Conservation (phyloP, 345 rosid genomes). For the Syzygium aqueum region DNA sequence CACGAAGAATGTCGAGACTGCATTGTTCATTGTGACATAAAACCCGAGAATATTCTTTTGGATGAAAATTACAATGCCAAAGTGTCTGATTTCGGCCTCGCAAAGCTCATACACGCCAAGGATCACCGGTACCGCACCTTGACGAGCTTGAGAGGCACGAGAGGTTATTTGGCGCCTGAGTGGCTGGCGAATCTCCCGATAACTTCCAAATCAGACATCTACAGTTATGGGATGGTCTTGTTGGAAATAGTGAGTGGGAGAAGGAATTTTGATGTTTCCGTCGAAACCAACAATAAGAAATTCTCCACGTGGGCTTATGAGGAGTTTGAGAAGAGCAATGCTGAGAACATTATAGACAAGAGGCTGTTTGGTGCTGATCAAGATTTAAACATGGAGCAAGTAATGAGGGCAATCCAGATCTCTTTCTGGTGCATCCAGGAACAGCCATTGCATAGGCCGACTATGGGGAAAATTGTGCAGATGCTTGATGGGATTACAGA, state of each 20-base stretch:
- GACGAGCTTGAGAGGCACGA: conserved; percentile 48
- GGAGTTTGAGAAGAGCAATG: conserved; percentile 32
- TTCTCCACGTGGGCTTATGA: conserved; percentile 44
- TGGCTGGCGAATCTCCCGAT: conserved; percentile 48
- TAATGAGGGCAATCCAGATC: conserved; percentile 32
- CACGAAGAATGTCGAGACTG: conserved; percentile 62
- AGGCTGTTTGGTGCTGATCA: conserved; percentile 16
- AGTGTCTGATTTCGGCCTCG: conserved; percentile 55
- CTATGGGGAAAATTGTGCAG: conserved; percentile 54
- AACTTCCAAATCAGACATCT: conserved; percentile 56
- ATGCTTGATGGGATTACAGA: conserved; percentile 49
- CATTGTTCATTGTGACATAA: conserved; percentile 51
- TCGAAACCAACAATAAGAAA: conserved; percentile 22
- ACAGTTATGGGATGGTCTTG: conserved; percentile 59
- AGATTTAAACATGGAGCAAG: conserved; percentile 35
- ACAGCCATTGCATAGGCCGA: conserved; percentile 45
- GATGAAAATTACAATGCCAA: conserved; percentile 40
- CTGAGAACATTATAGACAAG: conserved; percentile 29
- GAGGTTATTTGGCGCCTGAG: conserved; percentile 59
- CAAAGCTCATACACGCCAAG: conserved; percentile 41
- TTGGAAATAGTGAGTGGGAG: conserved; percentile 46
- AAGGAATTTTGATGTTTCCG: conserved; percentile 40
- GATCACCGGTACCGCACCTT: conserved; percentile 30
- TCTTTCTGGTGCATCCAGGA: conserved; percentile 64
- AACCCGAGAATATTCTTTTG: conserved; percentile 50